Base-by-base conservation (phyloP, 2,329 filamentous ascomycete genomes). In the Phoma sp. region DNA sequence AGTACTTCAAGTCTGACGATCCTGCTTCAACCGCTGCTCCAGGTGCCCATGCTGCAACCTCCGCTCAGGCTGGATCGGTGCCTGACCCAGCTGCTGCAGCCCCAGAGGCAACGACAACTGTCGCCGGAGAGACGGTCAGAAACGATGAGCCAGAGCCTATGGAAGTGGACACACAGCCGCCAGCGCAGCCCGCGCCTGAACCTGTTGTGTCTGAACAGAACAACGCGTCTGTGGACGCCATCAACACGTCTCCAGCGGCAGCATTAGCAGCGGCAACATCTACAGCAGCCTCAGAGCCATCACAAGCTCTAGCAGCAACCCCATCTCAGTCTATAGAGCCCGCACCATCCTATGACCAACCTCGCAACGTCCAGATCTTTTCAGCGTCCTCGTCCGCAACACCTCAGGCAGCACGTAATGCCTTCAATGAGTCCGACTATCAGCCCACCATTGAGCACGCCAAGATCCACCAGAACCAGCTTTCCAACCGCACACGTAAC, bases 401-500 rank as follows among this genome's bases (percentile, higher is more conserved):
- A 0, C 94, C 93, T 3, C 85, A 85, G 15, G 93, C 94, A 8
- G 90, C 92, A 10, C 82, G 85, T 50, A 80, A 82, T 13, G 75
- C 83, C 8, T 83, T 88, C 59, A 84, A 89, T 40, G 91, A 94
- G 51, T 80, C 82, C n/a, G 90, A 92, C 70, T 96, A 89, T 74
- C 82, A 85, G 43, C 92, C 86, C 33, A 92, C 85, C 49, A 86
- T 92, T 68, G 88, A 85, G 52, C 92, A 90, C 76, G 92, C 86
- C 59, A 89, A 88, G 74, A 82, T 86, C 33, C 90, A 88, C 75
- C 92, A 95, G 76, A 82, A 84, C 12, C 82, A 86, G 2, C 82
- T 95, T 1, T 80, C 83, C 49, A 78, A 82, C 31, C 80, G 79
- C 40, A 81, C 85, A 2, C 85, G 87, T 57, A 96, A 96, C 74